A percentile compares a stretch with the other conserved stretches of the same genome.
Conservation (phyloP, 2,329 filamentous ascomycete genomes). For the Colletotrichum melonis region DNA sequence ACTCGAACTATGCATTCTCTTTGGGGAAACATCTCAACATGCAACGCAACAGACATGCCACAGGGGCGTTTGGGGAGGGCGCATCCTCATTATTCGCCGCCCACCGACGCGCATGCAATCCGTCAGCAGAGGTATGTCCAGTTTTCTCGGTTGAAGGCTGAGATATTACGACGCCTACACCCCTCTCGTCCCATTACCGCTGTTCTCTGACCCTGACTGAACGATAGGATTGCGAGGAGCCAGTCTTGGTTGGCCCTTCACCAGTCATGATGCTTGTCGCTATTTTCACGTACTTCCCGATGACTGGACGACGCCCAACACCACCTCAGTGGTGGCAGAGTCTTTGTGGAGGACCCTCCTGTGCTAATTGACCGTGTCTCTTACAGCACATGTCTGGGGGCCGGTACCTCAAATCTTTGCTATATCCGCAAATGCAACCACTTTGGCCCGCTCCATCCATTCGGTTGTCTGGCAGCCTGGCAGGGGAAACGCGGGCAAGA, state of each 20-base stretch:
- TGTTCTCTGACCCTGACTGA: constrained; percentile 12
- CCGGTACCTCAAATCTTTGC: constrained; percentile 14
- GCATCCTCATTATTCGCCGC: background rate
- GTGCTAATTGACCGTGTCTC: constrained; percentile 23
- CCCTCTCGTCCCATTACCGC: constrained; percentile 3
- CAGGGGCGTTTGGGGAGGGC: background rate
- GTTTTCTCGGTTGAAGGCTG: background rate
- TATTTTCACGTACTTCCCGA: background rate
- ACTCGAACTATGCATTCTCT: constrained; percentile 3
- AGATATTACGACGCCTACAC: background rate
- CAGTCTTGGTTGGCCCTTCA: constrained; percentile 3
- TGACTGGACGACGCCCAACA: constrained; percentile 20
- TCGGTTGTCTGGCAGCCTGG: background rate
- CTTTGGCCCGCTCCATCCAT: constrained; percentile 3
- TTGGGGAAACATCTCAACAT: background rate
- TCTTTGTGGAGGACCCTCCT: constrained; percentile 5
- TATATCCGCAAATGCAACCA: constrained; percentile 18
- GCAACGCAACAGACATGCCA: background rate
- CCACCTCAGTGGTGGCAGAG: constrained; percentile 15
- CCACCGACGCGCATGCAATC: too few species aligned
- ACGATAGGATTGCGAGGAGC: background rate
- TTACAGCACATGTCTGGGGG: constrained; percentile 21
- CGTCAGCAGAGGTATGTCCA: background rate
- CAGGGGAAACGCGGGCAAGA: constrained; percentile 33
- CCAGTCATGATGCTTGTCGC: constrained; percentile 16